Evolutionary conservation across 768 basidiomycete genomes (phyloP), one percentile per base, ranked within the genome.

Genomic region (Boletus bicolor): DNA sequence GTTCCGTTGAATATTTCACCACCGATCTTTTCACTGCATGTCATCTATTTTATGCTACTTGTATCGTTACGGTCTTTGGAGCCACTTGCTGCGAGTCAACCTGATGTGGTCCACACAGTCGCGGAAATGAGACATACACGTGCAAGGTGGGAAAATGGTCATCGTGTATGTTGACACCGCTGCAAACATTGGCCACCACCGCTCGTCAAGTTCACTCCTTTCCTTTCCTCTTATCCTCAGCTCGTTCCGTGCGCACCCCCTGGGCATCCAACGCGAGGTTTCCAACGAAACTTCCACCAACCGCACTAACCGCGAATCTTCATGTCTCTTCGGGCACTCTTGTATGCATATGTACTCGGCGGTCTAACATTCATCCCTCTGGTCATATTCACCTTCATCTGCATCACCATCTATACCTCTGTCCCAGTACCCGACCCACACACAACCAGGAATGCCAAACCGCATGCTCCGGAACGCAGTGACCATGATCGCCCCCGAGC

Each of bases 291-390:
- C 14, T 3, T 41, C 8, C n/a, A 35, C 14, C 35, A 30, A 14
- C n/a, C 5, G 4, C n/a, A 30, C 12, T 32, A 12, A 3, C 10
- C 1, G 17, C 44, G n/a, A 41, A 35, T 35, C 9, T 24, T 45
- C 45, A 59, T 91, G 89, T 81, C 80, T 54, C 67, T 91, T 62
- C 85, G 80, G 66, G 82, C 87, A 3, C 72, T 93, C 49, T 62
- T 92, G 58, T 86, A 95, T 67, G 89, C 89, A 35, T 97, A 97
- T 72, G 73, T 97, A 56, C 77, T 97, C 43, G 95, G 95, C 51
- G 95, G 93, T 43, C 57, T 97, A 59, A 96, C 95, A 3, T 89
- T 96, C 71, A 75, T 97, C 53, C 95, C 95, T 19, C 79, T 97
- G 44, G 67, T 89, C 61, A 60, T 92, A 64, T 73, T 81, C 59